These are phyloP conservation scores for Boletales sp. DNA, from an alignment of 768 basidiomycete genomes.

Conservation along the genomic window DNA sequence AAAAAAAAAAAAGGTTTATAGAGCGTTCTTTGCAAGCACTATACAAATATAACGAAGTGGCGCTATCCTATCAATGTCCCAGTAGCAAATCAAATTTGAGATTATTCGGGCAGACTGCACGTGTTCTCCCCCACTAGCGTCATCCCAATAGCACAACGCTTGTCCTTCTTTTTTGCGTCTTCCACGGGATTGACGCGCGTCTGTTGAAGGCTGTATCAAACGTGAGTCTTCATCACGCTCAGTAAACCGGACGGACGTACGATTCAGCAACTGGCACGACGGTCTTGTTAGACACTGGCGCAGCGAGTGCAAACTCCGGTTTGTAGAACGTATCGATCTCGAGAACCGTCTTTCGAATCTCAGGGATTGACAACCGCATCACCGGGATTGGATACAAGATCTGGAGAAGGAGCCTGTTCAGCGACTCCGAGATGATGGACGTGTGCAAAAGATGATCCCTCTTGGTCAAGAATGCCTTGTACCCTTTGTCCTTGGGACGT, in stretches of 20 bases:
- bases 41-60: too few species aligned
- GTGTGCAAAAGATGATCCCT: slow-evolving; percentile 1
- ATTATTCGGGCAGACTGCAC: too few species aligned
- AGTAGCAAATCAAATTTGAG: too few species aligned
- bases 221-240: neutral
- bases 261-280: slow-evolving; percentile 3
- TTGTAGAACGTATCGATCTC: slow-evolving; percentile 15
- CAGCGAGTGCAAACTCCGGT: too few species aligned
- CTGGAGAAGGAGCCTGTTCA: slow-evolving; percentile 7
- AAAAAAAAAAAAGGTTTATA: too few species aligned
- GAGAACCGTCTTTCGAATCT: slow-evolving; percentile 11
- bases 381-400: slow-evolving; percentile 14
- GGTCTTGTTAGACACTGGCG: neutral
- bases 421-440: slow-evolving; percentile 8
- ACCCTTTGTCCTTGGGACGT: neutral
- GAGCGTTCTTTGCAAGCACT: too few species aligned
- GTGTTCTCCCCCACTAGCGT: too few species aligned
- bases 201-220: slow-evolving; percentile 6
- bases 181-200: slow-evolving; percentile 4
- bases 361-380: slow-evolving; percentile 16
- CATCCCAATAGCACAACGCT: too few species aligned
- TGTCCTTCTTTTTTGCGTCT: too few species aligned
- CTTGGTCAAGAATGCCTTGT: neutral
- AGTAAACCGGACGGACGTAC: slow-evolving; percentile 1
- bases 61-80: too few species aligned